phyloP scores from a whole-genome alignment of 805 yeast genomes.

The Candida incommunis region DNA sequence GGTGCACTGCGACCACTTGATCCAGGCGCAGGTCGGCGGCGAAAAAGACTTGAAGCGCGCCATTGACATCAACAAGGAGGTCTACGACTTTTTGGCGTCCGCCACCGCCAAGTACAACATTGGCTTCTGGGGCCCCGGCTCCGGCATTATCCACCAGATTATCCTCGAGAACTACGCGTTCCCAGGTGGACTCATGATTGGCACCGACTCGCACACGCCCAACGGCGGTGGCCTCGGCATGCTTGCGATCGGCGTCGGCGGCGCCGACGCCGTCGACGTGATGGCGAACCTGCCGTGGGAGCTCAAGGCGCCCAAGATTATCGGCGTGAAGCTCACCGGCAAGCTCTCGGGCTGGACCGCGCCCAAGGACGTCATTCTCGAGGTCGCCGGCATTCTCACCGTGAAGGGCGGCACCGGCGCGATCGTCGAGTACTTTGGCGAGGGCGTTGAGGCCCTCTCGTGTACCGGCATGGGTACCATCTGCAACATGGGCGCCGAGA shows the following conservation, averaged over 20 bases:
- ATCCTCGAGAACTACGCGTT: constrained; percentile 91
- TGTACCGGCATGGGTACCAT: constrained; percentile 99
- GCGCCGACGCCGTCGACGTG: constrained; percentile 98
- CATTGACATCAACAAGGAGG: constrained; percentile 82
- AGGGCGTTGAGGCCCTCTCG: constrained; percentile 81
- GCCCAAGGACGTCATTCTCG: constrained; percentile 90
- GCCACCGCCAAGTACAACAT: constrained; percentile 92
- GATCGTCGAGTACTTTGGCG: constrained; percentile 93
- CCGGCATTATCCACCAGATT: constrained; percentile 96
- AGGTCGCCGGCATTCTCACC: constrained; percentile 85
- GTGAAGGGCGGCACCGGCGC: constrained; percentile 98
- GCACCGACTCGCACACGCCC: constrained; percentile 97
- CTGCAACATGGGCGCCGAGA: constrained; percentile 99
- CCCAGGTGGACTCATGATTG: constrained; percentile 94
- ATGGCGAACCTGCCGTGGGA: constrained; percentile 94
- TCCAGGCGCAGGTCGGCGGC: constrained; percentile 92
- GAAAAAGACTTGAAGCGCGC: constrained; percentile 74
- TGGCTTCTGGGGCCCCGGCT: constrained; percentile 98
- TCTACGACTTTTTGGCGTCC: constrained; percentile 76
- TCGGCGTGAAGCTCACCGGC: constrained; percentile 93
- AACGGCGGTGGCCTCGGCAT: constrained; percentile 98
- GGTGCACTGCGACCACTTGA: constrained; percentile 95
- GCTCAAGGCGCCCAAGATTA: constrained; percentile 88
- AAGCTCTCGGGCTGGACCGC: constrained; percentile 89
- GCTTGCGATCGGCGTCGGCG: constrained; percentile 97